A percentile compares a stretch with the other conserved stretches of the same genome.
These are phyloP conservation scores for Thymus quinquecostatus DNA, from an alignment of 257 asterid species.

Conservation along the genomic window DNA sequence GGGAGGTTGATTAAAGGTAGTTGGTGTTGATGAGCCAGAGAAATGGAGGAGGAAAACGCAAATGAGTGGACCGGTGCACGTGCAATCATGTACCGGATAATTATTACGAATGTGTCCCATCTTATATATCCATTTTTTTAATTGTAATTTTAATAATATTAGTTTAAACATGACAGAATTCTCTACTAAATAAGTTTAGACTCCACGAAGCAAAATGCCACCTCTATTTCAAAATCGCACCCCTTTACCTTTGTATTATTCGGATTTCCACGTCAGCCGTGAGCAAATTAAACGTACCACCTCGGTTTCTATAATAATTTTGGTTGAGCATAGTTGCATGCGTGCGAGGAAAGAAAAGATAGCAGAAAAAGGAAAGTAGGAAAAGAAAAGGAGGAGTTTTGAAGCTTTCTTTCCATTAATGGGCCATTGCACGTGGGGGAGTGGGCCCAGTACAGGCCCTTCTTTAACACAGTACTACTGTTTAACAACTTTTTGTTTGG, in stretches of 20 bases:
- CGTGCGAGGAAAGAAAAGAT: conserved; percentile 1
- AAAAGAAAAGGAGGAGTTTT: conserved; percentile 17
- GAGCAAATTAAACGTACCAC: no score
- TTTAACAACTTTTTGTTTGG: background rate
- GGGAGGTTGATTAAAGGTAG: background rate
- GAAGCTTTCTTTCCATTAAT: conserved; percentile 26
- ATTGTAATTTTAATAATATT: background rate
- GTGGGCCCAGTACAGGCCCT: conserved; percentile 5
- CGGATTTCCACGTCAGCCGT: no score
- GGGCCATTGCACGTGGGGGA: conserved; percentile 32
- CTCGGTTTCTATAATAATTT: no score
- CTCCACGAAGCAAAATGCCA: no score
- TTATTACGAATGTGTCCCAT: conserved; percentile 23
- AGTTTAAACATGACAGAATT: no score
- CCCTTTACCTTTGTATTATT: no score
- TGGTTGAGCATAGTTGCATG: conserved; percentile 6
- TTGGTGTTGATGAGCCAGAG: conserved; percentile 10
- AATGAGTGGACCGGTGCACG: conserved; percentile 37
- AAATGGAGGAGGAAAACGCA: conserved; percentile 18
- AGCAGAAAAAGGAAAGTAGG: conserved; percentile 19
- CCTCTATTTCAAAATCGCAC: no score
- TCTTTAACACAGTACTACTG: background rate
- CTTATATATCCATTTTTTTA: background rate
- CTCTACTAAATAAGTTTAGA: no score
- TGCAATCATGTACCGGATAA: conserved; percentile 38